These are phyloP conservation scores for Tuber brumale DNA, from an alignment of 495 filamentous ascomycete genomes.

Conservation along the genomic window DNA sequence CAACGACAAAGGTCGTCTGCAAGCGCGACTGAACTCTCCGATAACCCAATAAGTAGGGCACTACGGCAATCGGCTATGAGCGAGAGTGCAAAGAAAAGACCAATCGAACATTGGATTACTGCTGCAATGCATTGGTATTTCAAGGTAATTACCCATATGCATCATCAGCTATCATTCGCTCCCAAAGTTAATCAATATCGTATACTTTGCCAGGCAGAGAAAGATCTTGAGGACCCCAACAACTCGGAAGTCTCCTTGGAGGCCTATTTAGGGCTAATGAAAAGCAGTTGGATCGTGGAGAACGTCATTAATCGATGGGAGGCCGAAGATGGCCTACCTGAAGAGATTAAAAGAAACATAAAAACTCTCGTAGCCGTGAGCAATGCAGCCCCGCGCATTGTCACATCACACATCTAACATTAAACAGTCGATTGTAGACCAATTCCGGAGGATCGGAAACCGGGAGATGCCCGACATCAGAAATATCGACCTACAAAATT, in stretches of 20 bases:
- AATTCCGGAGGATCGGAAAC: conserved; percentile 18
- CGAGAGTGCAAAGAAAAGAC: conserved; percentile 12
- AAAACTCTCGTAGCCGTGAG: conserved; percentile 22
- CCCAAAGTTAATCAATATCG: conserved; percentile 6
- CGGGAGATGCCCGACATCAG: conserved; percentile 19
- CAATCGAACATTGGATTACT: conserved; percentile 26
- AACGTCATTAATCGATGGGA: conserved; percentile 19
- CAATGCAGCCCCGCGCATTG: background rate
- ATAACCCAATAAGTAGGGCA: conserved; percentile 20
- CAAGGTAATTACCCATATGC: conserved; percentile 13
- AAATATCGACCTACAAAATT: conserved; percentile 5
- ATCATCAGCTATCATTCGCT: background rate
- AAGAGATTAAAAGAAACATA: conserved; percentile 18
- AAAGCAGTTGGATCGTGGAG: conserved; percentile 26
- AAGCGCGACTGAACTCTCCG: background rate
- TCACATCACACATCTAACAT: background rate
- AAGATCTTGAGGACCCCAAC: conserved; percentile 10
- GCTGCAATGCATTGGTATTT: conserved; percentile 30
- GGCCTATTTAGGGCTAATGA: conserved; percentile 25
- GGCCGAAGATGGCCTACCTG: conserved; percentile 2
- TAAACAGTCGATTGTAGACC: conserved; percentile 15
- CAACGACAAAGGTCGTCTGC: conserved; percentile 4
- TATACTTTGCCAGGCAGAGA: conserved; percentile 11
- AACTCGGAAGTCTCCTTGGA: conserved; percentile 10
- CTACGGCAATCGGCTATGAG: conserved; percentile 16